Conservation (phyloP, 352 stramenopile genomes). For the Pythium biforme region DNA sequence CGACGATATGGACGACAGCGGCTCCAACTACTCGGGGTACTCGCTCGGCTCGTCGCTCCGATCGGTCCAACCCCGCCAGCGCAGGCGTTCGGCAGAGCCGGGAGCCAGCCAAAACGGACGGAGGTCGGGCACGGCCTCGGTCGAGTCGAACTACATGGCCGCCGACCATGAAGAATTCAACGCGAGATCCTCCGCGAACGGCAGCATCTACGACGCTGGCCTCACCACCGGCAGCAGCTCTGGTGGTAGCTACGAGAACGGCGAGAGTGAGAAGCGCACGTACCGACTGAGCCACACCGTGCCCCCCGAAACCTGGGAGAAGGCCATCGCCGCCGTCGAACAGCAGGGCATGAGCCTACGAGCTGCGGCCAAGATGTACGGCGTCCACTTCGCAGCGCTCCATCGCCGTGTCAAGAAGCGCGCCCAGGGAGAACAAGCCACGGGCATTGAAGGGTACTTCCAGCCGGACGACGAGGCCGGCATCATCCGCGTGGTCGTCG, state of each 20-base stretch:
- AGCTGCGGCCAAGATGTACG: conserved; percentile 54
- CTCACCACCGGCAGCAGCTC: conserved; percentile 23
- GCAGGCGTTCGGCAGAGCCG: neutral
- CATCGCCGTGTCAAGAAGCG: conserved; percentile 70
- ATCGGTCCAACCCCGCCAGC: neutral
- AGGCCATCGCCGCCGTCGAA: conserved; percentile 64
- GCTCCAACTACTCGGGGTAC: conserved; percentile 31
- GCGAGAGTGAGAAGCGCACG: conserved; percentile 23
- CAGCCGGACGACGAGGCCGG: conserved; percentile 67
- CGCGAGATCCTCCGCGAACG: neutral
- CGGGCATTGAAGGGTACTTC: conserved; percentile 57
- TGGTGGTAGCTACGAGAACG: conserved; percentile 20
- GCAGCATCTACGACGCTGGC: conserved; percentile 4
- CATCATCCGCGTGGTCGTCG: conserved; percentile 66
- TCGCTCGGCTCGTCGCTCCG: conserved; percentile 19
- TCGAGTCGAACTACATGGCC: conserved; percentile 21
- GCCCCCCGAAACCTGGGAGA: conserved; percentile 57
- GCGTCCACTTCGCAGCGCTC: conserved; percentile 67
- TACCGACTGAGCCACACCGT: conserved; percentile 62
- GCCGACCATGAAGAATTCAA: conserved; percentile 23
- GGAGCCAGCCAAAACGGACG: neutral
- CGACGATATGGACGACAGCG: conserved; percentile 30
- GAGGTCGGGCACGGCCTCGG: conserved; percentile 1
- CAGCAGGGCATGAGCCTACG: conserved; percentile 71
- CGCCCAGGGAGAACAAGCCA: conserved; percentile 39